phyloP scores from a whole-genome alignment of 768 basidiomycete species.

The Lactifluus volemus region DNA sequence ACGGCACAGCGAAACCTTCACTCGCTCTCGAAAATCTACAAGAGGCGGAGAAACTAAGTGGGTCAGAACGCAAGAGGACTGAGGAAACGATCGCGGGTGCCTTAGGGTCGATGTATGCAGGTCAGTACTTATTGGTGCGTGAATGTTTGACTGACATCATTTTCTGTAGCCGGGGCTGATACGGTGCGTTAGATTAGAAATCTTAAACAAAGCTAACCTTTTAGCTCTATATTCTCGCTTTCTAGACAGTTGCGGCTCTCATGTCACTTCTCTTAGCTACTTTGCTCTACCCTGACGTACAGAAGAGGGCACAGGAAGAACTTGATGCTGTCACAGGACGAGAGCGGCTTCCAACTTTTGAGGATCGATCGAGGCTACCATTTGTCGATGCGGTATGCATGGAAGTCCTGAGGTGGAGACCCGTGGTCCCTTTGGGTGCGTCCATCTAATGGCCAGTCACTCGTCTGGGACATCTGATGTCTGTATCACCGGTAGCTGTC shows the following conservation, averaged over 20 bases:
- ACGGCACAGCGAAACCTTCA: slow-evolving; percentile 2
- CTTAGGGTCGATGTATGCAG: slow-evolving; percentile 4
- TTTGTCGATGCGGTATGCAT: slow-evolving; percentile 19
- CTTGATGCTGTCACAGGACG: slow-evolving; percentile 19
- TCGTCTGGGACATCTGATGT: neutral
- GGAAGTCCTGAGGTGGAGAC: slow-evolving; percentile 20
- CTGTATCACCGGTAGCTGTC: neutral
- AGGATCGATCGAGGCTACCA: slow-evolving; percentile 19
- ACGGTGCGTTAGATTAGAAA: neutral
- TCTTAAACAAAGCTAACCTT: neutral
- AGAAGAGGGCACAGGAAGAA: slow-evolving; percentile 18
- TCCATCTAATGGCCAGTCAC: neutral
- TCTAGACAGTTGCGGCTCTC: slow-evolving; percentile 1
- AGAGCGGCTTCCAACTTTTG: slow-evolving; percentile 17
- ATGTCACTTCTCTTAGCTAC: slow-evolving; percentile 1
- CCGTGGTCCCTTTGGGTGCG: slow-evolving; percentile 14
- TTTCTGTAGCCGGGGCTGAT: neutral
- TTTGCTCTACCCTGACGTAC: slow-evolving; percentile 16
- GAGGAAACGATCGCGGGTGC: neutral
- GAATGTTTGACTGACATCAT: neutral
- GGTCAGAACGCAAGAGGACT: neutral
- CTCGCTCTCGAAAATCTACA: neutral
- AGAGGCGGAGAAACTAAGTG: neutral
- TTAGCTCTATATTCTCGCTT: neutral
- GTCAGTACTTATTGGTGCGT: neutral